These are phyloP conservation scores for Linnemannia zychae DNA, from an alignment of 192 early-diverging fungal species.

Conservation along the genomic window DNA sequence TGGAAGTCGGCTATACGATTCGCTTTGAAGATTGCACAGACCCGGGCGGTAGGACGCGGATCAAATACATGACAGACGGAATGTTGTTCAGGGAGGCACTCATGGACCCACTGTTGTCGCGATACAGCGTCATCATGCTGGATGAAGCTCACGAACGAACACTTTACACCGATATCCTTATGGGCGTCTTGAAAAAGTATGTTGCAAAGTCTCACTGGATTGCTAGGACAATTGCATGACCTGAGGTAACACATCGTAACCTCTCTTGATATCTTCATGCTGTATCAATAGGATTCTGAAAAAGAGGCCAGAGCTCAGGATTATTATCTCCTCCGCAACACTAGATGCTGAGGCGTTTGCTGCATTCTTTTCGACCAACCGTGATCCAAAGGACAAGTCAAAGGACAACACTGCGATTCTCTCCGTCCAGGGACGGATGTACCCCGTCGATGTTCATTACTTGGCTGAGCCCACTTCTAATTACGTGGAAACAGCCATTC, in stretches of 20 bases:
- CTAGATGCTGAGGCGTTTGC: conserved; percentile 80
- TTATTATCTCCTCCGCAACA: conserved; percentile 89
- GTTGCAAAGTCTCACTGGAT: neutral
- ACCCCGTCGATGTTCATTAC: conserved; percentile 78
- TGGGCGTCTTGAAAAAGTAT: conserved; percentile 86
- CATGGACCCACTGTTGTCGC: conserved; percentile 78
- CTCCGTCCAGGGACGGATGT: conserved; percentile 82
- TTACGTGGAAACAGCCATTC: conserved; percentile 76
- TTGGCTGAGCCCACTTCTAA: conserved; percentile 68
- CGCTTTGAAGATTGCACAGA: conserved; percentile 80
- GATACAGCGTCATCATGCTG: conserved; percentile 84
- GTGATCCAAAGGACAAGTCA: conserved; percentile 34
- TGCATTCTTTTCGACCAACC: conserved; percentile 77
- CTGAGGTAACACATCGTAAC: neutral
- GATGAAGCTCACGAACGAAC: conserved; percentile 85
- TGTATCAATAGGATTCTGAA: conserved; percentile 72
- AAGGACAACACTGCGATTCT: conserved; percentile 75
- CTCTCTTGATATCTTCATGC: neutral
- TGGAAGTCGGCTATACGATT: conserved; percentile 83
- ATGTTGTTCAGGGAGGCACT: conserved; percentile 86
- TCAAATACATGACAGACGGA: conserved; percentile 91
- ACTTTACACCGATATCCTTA: conserved; percentile 79
- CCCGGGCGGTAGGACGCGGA: conserved; percentile 62
- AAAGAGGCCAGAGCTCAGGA: conserved; percentile 75
- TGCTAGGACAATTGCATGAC: neutral